phyloP scores from a whole-genome alignment of 257 asterid species.

The Schizonepeta tenuifolia region DNA sequence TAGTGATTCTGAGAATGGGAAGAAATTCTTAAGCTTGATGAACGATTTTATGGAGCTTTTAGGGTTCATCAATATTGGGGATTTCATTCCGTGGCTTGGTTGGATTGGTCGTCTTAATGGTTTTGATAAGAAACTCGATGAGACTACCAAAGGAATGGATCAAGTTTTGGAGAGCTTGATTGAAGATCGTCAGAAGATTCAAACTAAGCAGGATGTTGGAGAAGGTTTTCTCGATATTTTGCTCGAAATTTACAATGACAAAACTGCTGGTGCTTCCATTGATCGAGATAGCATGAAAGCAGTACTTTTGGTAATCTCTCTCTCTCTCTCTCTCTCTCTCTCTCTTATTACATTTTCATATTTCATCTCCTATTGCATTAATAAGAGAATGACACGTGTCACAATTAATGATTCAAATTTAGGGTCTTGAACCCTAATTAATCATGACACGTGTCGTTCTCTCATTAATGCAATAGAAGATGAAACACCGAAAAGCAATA shows the following conservation, averaged over 20 bases:
- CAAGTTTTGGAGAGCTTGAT: background rate
- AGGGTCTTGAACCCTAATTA: background rate
- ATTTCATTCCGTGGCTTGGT: conserved; percentile 11
- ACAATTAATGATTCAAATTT: too few species aligned
- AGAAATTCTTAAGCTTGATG: background rate
- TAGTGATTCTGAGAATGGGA: background rate
- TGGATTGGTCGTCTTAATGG: conserved; percentile 4
- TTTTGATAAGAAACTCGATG: background rate
- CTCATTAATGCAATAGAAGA: too few species aligned
- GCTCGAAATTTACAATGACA: background rate
- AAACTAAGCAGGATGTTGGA: background rate
- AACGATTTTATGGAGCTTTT: background rate
- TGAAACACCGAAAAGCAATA: background rate
- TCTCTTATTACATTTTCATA: too few species aligned
- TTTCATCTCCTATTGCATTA: too few species aligned
- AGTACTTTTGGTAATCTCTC: too few species aligned
- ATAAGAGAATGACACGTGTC: too few species aligned
- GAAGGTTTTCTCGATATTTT: background rate
- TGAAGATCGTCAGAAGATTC: background rate
- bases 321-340: too few species aligned
- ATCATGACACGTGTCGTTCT: too few species aligned
- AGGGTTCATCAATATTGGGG: background rate
- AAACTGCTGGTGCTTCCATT: too few species aligned
- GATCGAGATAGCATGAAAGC: too few species aligned
- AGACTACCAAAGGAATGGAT: background rate